Conservation (phyloP, 768 basidiomycete species). For the Clitopilus hobsonii region DNA sequence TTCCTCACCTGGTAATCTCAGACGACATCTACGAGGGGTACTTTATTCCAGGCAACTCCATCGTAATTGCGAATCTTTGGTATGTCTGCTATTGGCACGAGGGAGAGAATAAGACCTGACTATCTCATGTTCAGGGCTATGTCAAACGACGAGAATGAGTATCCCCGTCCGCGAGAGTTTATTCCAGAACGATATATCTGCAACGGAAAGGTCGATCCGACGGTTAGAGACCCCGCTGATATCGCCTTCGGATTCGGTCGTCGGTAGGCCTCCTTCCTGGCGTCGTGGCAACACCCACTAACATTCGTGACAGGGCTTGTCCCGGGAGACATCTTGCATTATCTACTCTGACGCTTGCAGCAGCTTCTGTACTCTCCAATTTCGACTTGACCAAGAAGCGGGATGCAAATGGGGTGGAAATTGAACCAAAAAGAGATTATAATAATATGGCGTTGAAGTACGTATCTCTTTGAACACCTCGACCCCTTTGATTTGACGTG, state of each 20-base stretch:
- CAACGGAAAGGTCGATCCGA: conserved; percentile 13
- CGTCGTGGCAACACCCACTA: neutral
- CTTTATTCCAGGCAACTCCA: conserved; percentile 25
- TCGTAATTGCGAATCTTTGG: conserved; percentile 27
- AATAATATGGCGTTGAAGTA: neutral
- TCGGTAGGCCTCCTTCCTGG: conserved; percentile 6
- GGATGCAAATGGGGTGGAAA: conserved; percentile 35
- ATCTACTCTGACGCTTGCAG: conserved; percentile 38
- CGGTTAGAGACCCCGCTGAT: conserved; percentile 11
- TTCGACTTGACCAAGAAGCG: conserved; percentile 42
- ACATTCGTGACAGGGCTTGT: conserved; percentile 22
- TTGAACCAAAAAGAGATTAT: conserved; percentile 16
- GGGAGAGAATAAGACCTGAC: too few species aligned
- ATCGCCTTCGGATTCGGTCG: conserved; percentile 19
- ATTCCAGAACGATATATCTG: conserved; percentile 33
- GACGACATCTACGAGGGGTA: conserved; percentile 33
- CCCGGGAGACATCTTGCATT: conserved; percentile 50
- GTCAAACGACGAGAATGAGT: conserved; percentile 23
- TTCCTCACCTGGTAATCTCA: conserved; percentile 22
- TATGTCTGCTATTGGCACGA: too few species aligned
- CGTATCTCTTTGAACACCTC: neutral
- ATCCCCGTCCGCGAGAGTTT: conserved; percentile 26
- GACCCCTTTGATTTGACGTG: neutral
- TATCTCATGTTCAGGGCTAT: conserved; percentile 24
- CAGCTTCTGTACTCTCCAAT: conserved; percentile 39